Percentiles rank a stretch among this genome's conserved stretches.
Evolutionary conservation across 306 rosid genomes (phyloP).

Genomic region (Mucuna pruriens): DNA sequence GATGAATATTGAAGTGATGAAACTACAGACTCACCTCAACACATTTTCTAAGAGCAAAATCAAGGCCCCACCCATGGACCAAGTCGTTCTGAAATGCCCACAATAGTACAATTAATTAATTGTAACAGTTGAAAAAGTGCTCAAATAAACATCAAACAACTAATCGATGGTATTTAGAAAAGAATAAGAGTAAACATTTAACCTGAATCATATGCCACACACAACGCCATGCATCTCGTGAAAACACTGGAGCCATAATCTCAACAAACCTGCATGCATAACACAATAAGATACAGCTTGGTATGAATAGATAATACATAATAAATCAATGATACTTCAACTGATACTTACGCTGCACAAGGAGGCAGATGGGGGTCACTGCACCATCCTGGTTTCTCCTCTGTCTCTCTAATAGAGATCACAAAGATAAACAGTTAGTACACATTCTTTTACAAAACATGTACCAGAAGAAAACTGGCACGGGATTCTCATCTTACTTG

Average conservation of each 20-base stretch:
- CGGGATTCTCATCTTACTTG: conserved; percentile 63
- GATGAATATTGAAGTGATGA: conserved; percentile 17
- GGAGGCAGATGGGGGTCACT: conserved; percentile 94
- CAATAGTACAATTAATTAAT: conserved; percentile 3
- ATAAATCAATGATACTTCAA: neutral
- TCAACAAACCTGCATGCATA: conserved; percentile 78
- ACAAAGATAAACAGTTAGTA: neutral
- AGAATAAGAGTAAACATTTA: neutral
- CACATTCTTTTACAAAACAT: conserved; percentile 15
- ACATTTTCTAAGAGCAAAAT: conserved; percentile 92
- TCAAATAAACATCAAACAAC: conserved; percentile 21
- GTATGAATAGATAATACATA: neutral
- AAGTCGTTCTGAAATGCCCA: conserved; percentile 79
- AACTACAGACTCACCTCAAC: conserved; percentile 67
- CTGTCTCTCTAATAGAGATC: conserved; percentile 62
- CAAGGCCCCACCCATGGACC: conserved; percentile 99
- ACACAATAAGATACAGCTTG: conserved; percentile 23
- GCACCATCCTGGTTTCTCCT: conserved; percentile 97
- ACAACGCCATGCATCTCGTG: conserved; percentile 98
- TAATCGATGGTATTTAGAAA: neutral
- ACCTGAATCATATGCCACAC: conserved; percentile 99
- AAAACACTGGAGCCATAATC: conserved; percentile 99
- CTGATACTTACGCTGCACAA: conserved; percentile 86
- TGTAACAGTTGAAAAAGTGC: conserved; percentile 7
- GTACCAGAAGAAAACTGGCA: conserved; percentile 17